Evolutionary conservation across 495 filamentous ascomycete genomes (phyloP).

Genomic region (Lasiosphaeriaceae sp.): DNA sequence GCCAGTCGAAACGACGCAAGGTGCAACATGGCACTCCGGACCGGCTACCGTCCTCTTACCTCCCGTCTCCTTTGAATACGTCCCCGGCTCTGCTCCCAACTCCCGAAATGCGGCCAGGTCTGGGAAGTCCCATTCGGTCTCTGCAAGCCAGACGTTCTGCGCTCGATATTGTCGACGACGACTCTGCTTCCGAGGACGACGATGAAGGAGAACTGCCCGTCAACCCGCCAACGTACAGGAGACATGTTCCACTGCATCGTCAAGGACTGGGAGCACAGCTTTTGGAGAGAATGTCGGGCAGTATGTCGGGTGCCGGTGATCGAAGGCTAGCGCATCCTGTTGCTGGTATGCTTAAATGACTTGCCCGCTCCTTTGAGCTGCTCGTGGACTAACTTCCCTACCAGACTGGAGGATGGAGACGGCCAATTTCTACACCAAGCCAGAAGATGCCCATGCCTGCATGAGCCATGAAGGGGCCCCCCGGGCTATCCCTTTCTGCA

Average conservation of each 20-base stretch:
- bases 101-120: constrained; percentile 19
- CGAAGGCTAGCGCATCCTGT: constrained; percentile 32
- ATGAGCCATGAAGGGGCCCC: constrained; percentile 50
- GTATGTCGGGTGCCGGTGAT: constrained; percentile 31
- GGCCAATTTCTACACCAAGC: constrained; percentile 64
- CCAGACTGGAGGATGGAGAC: constrained; percentile 70
- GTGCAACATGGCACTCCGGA: constrained; percentile 26
- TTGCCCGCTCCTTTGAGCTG: neutral
- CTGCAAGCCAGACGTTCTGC: constrained; percentile 27
- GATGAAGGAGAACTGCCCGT: constrained; percentile 16
- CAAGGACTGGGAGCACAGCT: constrained; percentile 40
- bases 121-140: constrained; percentile 36
- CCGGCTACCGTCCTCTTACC: constrained; percentile 10
- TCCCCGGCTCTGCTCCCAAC: constrained; percentile 24
- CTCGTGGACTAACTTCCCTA: constrained; percentile 6
- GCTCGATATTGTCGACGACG: constrained; percentile 21
- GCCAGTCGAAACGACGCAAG: constrained; percentile 37
- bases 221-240: neutral
- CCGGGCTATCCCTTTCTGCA: constrained; percentile 73
- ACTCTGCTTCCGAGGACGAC: constrained; percentile 30
- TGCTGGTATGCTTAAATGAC: constrained; percentile 20
- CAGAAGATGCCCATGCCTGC: constrained; percentile 61
- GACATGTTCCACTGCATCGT: constrained; percentile 30
- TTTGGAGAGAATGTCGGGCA: constrained; percentile 38
- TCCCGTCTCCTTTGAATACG: constrained; percentile 24